Evolutionary conservation across 129 eudicot genomes (phyloP), one percentile per base, ranked within the genome.

Genomic region (Kitagawia praeruptora): DNA sequence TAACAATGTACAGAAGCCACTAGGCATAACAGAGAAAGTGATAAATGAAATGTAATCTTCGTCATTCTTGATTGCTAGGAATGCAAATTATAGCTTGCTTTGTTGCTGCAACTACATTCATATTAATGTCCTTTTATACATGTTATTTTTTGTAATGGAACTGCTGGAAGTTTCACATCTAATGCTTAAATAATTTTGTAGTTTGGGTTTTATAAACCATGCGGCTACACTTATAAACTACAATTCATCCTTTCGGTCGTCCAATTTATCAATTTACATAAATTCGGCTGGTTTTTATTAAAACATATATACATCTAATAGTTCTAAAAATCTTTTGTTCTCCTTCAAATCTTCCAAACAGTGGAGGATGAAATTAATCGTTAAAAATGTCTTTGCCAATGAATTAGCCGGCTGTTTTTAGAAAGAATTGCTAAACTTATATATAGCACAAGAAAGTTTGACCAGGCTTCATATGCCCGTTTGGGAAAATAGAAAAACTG

Each of bases 1-100:
- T 84, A 80, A 64, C 87, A 80, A 42, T 77, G 56, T 27, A 79
- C 83, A 19, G 45, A 46, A 75, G 77, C 80, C 23, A 80, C 70
- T 14, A 85, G 75, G 47, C 84, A 83, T 41, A 81, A 46, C 39
- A 83, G 67, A n/a, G 37, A 73, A 63, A 87, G 28, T 15, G 79
- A 48, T 8, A 87, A 37, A 46, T 80, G 71, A 11, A 77, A 71
- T 76, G 83, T 44, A 54, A 28, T 79, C 79, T 75, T 73, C 3
- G 77, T n/a, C 77, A 73, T 73, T 19, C 0, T 70, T 31, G 19
- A 64, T 11, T 64, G 70, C 39, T 64, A 27, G 70, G 7, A 3
- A 64, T 12, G 11, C 7, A 23, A 28, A 64, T 12, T 12, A 12
- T 31, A 12, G 28, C 25, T 19, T n/a, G 75, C 11, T 70, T 8